phyloP scores from a whole-genome alignment of 768 basidiomycete species.

The Lepiota venenata region DNA sequence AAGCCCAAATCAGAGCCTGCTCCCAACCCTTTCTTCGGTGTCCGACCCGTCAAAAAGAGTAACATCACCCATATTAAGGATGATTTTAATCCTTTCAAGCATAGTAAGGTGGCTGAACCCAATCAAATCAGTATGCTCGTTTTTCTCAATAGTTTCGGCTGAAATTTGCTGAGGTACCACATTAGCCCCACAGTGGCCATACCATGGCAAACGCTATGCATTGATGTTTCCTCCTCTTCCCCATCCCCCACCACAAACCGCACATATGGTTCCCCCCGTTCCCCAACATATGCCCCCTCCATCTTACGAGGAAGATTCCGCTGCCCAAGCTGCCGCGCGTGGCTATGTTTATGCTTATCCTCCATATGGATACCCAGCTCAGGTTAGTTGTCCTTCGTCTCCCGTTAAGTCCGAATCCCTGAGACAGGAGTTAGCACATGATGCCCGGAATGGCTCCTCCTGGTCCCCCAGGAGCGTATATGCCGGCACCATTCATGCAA shows the following conservation, averaged over 20 bases:
- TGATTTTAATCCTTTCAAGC: slow-evolving; percentile 97
- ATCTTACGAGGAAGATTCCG: slow-evolving; percentile 76
- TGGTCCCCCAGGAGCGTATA: slow-evolving; percentile 73
- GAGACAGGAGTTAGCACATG: slow-evolving; percentile 51
- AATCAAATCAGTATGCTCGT: slow-evolving; percentile 62
- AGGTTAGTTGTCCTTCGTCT: slow-evolving; percentile 40
- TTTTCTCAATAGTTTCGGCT: not conserved
- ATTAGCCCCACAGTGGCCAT: slow-evolving; percentile 80
- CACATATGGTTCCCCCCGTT: slow-evolving; percentile 63
- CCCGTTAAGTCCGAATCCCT: slow-evolving; percentile 1
- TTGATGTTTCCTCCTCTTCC: slow-evolving; percentile 70
- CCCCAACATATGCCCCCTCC: slow-evolving; percentile 71
- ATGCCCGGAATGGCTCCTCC: slow-evolving; percentile 84
- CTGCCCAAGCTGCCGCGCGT: slow-evolving; percentile 52
- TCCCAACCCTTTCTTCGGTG: slow-evolving; percentile 90
- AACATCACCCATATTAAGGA: slow-evolving; percentile 84
- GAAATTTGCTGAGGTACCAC: too few species aligned
- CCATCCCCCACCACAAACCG: slow-evolving; percentile 57
- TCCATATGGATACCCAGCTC: slow-evolving; percentile 74
- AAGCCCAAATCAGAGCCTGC: slow-evolving; percentile 62
- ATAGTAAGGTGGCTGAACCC: slow-evolving; percentile 76
- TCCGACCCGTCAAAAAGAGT: slow-evolving; percentile 71
- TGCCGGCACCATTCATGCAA: slow-evolving; percentile 80
- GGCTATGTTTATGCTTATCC: slow-evolving; percentile 74
- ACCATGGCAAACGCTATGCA: slow-evolving; percentile 83